Percentiles rank a stretch among this genome's conserved stretches.
phyloP scores from a whole-genome alignment of 116 monocot genomes.

The Dioscorea cayenensis region DNA sequence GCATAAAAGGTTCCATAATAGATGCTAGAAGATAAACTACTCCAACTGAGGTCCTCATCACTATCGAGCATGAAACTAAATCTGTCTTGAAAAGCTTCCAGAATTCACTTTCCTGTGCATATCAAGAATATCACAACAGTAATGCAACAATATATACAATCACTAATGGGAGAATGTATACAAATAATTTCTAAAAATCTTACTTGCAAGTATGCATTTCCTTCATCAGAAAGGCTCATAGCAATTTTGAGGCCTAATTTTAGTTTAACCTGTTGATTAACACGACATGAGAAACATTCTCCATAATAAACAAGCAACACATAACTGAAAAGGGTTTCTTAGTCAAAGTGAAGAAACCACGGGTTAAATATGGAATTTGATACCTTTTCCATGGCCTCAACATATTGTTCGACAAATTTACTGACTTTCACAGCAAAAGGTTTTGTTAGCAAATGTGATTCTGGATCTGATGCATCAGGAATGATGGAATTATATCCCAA shows the following conservation, averaged over 20 bases:
- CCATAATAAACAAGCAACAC: neutral
- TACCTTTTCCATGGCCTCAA: neutral
- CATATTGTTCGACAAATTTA: neutral
- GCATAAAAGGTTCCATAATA: neutral
- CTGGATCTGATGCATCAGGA: neutral
- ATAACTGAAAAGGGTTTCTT: neutral
- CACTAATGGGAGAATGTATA: neutral
- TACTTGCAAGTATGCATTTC: conserved; percentile 1
- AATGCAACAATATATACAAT: neutral
- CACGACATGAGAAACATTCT: neutral
- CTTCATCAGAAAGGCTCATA: neutral
- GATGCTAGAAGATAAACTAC: neutral
- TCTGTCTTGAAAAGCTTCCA: neutral
- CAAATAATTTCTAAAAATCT: neutral
- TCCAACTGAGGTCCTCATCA: neutral
- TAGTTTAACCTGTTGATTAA: conserved; percentile 1
- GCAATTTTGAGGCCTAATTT: neutral
- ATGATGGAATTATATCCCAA: neutral
- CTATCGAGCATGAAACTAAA: neutral
- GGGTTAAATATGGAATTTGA: neutral
- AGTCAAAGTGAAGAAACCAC: neutral
- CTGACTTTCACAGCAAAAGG: conserved; percentile 1
- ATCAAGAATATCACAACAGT: neutral
- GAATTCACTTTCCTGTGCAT: neutral
- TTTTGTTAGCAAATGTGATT: neutral